These are phyloP conservation scores for Priceomyces castillae DNA, from an alignment of 805 yeast species.

Conservation along the genomic window DNA sequence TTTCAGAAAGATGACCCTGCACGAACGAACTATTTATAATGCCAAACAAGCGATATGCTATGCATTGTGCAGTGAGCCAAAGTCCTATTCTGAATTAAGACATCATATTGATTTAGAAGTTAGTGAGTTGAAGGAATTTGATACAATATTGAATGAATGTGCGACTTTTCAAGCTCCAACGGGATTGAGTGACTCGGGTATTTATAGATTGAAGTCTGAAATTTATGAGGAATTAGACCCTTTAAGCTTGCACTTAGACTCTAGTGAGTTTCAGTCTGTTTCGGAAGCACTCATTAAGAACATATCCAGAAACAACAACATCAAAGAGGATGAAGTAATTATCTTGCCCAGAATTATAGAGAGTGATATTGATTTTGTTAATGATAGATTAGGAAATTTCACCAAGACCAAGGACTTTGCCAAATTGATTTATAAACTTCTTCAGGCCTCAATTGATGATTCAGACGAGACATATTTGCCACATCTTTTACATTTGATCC, in stretches of 20 bases:
- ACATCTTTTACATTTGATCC: slow-evolving; percentile 63
- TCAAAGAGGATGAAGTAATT: slow-evolving; percentile 42
- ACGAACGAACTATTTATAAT: slow-evolving; percentile 22
- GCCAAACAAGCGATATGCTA: slow-evolving; percentile 48
- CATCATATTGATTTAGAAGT: slow-evolving; percentile 23
- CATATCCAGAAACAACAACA: slow-evolving; percentile 36
- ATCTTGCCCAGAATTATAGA: slow-evolving; percentile 44
- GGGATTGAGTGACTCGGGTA: slow-evolving; percentile 56
- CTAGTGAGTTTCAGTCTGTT: slow-evolving; percentile 50
- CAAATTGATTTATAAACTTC: slow-evolving; percentile 54
- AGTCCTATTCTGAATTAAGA: slow-evolving; percentile 50
- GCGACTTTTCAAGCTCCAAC: slow-evolving; percentile 65
- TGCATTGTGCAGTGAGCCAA: slow-evolving; percentile 49
- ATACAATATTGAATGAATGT: slow-evolving; percentile 53
- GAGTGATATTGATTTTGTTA: slow-evolving; percentile 33
- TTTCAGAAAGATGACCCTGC: slow-evolving; percentile 22
- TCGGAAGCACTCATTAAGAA: slow-evolving; percentile 45
- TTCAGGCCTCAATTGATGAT: slow-evolving; percentile 50
- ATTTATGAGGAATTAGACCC: slow-evolving; percentile 61
- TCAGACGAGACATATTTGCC: slow-evolving; percentile 55
- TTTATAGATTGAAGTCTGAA: slow-evolving; percentile 64
- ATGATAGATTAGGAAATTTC: slow-evolving; percentile 43
- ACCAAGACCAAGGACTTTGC: slow-evolving; percentile 53
- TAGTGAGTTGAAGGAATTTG: slow-evolving; percentile 41
- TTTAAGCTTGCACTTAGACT: slow-evolving; percentile 46